A percentile compares a stretch with the other conserved stretches of the same genome.
Conservation (phyloP, 148 eudicot species). For the Pouteria glomerata region DNA sequence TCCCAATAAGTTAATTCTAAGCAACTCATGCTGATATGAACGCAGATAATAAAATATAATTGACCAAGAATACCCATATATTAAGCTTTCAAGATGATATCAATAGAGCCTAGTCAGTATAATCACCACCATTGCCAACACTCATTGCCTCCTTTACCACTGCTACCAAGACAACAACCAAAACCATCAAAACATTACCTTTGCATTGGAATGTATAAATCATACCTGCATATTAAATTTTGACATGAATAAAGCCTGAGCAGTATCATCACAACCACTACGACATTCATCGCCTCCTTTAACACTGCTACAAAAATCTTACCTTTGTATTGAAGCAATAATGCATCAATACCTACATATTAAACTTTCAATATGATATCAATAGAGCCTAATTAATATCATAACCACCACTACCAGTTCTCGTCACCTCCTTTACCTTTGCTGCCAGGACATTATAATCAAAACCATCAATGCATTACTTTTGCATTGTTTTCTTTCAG, state of each 20-base stretch:
- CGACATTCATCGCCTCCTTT: neutral
- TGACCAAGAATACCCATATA: neutral
- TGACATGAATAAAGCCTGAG: neutral
- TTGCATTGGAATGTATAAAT: too few species aligned
- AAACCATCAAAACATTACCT: neutral
- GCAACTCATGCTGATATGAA: neutral
- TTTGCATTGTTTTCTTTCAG: neutral
- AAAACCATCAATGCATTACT: neutral
- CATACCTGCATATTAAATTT: neutral
- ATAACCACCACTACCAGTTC: neutral
- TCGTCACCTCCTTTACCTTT: neutral
- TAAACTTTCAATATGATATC: neutral
- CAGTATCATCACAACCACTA: neutral
- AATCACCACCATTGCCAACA: neutral
- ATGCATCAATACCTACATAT: neutral
- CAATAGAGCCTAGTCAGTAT: neutral
- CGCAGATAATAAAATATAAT: neutral
- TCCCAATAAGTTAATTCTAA: neutral
- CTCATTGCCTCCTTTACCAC: neutral
- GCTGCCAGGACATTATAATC: neutral
- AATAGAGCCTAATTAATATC: neutral
- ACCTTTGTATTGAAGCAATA: too few species aligned
- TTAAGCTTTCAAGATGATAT: neutral
- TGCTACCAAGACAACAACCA: neutral
- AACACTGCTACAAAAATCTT: neutral